Evolutionary conservation across 495 filamentous ascomycete species (phyloP), one percentile per base, ranked within the genome.

Genomic region (Tuber umbilicatum): DNA sequence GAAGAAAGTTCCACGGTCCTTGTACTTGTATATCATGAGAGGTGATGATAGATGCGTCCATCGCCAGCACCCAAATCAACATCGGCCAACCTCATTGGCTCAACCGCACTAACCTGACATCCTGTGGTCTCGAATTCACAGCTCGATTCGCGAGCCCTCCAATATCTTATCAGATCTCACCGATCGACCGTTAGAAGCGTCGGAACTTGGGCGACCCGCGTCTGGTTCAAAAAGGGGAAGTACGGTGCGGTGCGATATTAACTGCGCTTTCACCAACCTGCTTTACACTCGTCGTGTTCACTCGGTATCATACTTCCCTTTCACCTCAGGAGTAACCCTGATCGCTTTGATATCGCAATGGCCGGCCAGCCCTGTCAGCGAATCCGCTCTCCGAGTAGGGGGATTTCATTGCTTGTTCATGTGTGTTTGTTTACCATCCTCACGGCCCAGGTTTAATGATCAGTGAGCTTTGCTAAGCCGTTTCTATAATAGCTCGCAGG

Each of bases 351-450:
- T 31, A 64, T 31, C 55, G 27, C n/a, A 14, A 64, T 64, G 55
- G n/a, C 55, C 3, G 10, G 55, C 55, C 55, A 14, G 55, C n/a
- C 55, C 55, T 64, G n/a, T 14, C 55, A 31, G 55, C 86, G 91
- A 68, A 80, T 93, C 17, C 45, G 86, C 38, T 92, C 92, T 74
- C 93, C 93, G 0, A 91, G 90, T 6, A 85, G 89, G 75, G 88
- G 87, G 69, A 68, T 91, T 70, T 95, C 93, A 21, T 87, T 91
- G 31, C 72, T 90, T 31, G 78, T 94, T 68, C 93, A 97, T 84
- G 86, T 91, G 85, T n/a, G 83, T 73, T 73, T n/a, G 83, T 73
- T 73, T 64, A 31, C 27, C 55, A 64, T 27, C 55, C 17, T 64
- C 55, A 31, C n/a, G 17, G 55, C n/a, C 17, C n/a, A 5, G 27